Conservation (phyloP, 108 stramenopile species). For the Tribonema minus region DNA sequence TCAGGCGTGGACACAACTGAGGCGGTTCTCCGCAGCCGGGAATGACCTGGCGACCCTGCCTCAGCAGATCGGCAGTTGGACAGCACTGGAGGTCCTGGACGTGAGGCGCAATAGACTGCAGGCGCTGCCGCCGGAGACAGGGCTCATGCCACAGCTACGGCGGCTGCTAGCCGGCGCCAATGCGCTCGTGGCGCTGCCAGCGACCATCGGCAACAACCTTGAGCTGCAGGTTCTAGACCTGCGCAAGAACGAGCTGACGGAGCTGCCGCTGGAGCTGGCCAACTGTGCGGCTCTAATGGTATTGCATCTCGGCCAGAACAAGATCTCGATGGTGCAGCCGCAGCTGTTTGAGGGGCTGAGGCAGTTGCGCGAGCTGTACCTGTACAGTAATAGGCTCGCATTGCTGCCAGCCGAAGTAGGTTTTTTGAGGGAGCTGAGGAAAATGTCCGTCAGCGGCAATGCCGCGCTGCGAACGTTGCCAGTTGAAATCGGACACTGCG, state of each 20-base stretch:
- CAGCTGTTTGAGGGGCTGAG: constrained; percentile 29
- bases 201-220: constrained; percentile 13
- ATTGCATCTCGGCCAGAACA: constrained; percentile 46
- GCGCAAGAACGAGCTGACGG: constrained; percentile 26
- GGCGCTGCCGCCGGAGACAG: constrained; percentile 10
- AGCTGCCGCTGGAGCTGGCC: constrained; percentile 32
- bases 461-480: too few relatives aligned
- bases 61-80: neutral
- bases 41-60: constrained; percentile 42
- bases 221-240: constrained; percentile 47
- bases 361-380: constrained; percentile 45
- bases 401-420: constrained; percentile 19
- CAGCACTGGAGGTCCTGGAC: constrained; percentile 35
- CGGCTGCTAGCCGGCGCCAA: constrained; percentile 44
- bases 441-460: constrained; percentile 41
- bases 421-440: constrained; percentile 16
- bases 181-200: constrained; percentile 39
- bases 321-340: constrained; percentile 32
- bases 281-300: constrained; percentile 12
- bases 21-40: constrained; percentile 25
- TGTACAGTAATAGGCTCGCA: constrained; percentile 51
- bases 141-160: constrained; percentile 26
- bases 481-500: too few relatives aligned
- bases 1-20: constrained; percentile 44
- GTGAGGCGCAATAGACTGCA: constrained; percentile 39